Conservation (phyloP, 768 basidiomycete species). For the Termitomyces sp. region DNA sequence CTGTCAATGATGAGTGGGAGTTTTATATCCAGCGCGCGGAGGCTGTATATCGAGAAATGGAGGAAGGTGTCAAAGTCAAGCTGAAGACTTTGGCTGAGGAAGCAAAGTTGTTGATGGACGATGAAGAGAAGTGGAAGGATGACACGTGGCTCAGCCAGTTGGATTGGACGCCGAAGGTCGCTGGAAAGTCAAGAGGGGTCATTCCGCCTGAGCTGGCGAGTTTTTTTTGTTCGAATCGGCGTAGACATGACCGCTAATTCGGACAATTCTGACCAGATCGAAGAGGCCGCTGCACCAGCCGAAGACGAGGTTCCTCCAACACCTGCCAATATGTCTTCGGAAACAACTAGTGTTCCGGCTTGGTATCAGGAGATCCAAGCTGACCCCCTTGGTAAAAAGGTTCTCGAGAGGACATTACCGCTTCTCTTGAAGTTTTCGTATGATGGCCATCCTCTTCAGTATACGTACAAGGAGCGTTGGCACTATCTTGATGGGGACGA, state of each 20-base stretch:
- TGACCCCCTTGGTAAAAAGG: conserved; percentile 36
- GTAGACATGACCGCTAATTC: background rate
- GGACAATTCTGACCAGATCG: background rate
- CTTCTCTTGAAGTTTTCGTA: conserved; percentile 62
- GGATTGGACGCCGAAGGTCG: conserved; percentile 91
- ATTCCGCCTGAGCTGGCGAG: conserved; percentile 23
- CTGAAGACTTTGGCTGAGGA: conserved; percentile 68
- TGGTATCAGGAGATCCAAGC: conserved; percentile 56
- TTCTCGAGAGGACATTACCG: conserved; percentile 57
- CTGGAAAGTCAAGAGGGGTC: conserved; percentile 65
- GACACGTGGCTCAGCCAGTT: conserved; percentile 88
- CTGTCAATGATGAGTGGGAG: conserved; percentile 90
- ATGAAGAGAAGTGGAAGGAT: conserved; percentile 47
- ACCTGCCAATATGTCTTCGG: background rate
- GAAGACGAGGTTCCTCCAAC: background rate
- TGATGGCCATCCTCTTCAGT: conserved; percentile 57
- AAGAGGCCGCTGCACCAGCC: background rate
- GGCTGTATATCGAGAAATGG: conserved; percentile 60
- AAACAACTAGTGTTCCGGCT: conserved; percentile 29
- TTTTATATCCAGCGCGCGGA: conserved; percentile 79
- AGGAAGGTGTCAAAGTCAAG: conserved; percentile 71
- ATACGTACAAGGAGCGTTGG: conserved; percentile 60
- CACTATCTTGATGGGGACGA: conserved; percentile 40
- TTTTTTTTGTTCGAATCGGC: background rate
- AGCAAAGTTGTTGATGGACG: conserved; percentile 56